Evolutionary conservation across 257 asterid species (phyloP).

Genomic region (Orobanche coerulescens): DNA sequence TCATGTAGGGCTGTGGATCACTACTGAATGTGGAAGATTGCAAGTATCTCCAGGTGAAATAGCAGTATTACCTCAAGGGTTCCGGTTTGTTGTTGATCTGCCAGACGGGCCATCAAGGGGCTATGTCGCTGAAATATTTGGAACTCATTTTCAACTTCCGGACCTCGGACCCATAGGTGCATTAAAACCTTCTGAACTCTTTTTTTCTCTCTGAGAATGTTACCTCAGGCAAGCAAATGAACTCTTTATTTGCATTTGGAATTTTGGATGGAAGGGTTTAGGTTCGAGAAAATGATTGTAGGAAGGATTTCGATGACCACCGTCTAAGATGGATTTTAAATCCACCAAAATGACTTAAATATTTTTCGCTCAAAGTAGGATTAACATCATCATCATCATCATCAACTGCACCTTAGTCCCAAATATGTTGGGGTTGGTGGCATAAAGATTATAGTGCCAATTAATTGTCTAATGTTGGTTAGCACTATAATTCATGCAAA

Average conservation of each 20-base stretch:
- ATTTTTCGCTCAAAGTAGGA: no score
- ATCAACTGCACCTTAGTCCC: no score
- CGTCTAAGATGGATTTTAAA: no score
- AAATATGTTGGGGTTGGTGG: no score
- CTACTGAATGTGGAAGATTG: conserved; percentile 86
- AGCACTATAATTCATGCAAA: no score
- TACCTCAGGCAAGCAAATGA: neutral
- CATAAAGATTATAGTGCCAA: no score
- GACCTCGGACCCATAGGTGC: conserved; percentile 97
- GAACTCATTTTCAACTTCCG: conserved; percentile 95
- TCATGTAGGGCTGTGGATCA: conserved; percentile 71
- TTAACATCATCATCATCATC: no score
- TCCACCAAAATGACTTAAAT: no score
- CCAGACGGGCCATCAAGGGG: conserved; percentile 95
- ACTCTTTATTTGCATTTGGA: neutral
- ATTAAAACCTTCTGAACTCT: conserved; percentile 9
- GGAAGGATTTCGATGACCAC: no score
- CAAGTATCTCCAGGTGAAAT: conserved; percentile 80
- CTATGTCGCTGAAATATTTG: conserved; percentile 84
- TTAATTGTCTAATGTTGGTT: no score
- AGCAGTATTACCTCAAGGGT: conserved; percentile 81
- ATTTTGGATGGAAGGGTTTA: neutral
- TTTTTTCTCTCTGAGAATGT: neutral
- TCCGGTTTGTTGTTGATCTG: conserved; percentile 68
- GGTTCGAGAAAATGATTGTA: neutral